Conservation (phyloP, 2,329 filamentous ascomycete species). For the Dryadomyces quercus-mongolicae region DNA sequence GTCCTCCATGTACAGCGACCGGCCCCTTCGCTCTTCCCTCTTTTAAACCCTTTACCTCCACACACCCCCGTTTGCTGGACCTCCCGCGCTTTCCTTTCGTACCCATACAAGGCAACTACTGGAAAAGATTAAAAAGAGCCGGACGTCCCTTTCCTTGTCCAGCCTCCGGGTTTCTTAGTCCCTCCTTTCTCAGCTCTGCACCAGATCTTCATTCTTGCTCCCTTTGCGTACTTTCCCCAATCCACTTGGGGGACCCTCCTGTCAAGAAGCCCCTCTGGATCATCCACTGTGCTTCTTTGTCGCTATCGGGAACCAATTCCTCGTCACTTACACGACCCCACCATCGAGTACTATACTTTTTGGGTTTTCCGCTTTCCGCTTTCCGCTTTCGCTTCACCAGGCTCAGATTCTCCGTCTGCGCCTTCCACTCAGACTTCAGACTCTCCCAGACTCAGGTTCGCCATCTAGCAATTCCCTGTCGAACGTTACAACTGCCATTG, state of each 20-base stretch:
- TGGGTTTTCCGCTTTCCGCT: no score
- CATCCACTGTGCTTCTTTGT: no score
- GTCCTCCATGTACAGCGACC: neutral
- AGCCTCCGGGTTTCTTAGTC: neutral
- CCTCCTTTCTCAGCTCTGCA: neutral
- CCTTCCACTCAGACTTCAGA: no score
- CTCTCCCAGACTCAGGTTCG: neutral
- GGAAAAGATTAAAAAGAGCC: constrained; percentile 4
- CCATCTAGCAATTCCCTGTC: neutral
- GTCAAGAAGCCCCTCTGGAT: no score
- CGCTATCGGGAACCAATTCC: no score
- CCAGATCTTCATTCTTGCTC: neutral
- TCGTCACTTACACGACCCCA: no score
- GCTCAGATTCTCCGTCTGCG: no score
- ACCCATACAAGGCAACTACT: neutral
- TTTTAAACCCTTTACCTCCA: neutral
- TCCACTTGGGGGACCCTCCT: no score
- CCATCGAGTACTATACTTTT: no score
- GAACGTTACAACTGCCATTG: neutral
- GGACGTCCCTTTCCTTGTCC: neutral
- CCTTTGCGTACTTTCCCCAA: neutral
- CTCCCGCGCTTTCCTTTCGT: neutral
- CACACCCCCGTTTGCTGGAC: neutral
- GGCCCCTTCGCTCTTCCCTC: neutral
- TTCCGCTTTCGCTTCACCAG: no score